Conservation (phyloP, 257 asterid species). For the Voacanga thouarsii region DNA sequence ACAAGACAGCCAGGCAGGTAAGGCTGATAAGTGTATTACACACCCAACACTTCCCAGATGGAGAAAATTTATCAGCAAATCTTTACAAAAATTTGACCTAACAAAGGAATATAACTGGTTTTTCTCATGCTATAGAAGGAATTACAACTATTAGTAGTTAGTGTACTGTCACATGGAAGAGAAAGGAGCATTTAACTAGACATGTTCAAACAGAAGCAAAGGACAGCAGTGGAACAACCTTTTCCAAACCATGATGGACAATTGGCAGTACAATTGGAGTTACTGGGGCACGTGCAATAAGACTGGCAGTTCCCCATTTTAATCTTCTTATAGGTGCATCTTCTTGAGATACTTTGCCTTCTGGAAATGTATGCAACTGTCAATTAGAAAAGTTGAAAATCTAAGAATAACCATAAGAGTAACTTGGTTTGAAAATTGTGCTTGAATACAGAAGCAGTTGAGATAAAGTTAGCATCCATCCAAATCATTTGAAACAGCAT, state of each 20-base stretch:
- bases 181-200: neutral
- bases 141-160: neutral
- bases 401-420: neutral
- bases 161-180: neutral
- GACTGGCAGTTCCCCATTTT: constrained; percentile 99
- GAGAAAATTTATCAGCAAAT: neutral
- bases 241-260: constrained; percentile 82
- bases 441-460: neutral
- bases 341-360: constrained; percentile 97
- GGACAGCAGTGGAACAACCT: constrained; percentile 41
- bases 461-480: neutral
- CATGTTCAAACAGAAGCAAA: neutral
- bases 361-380: constrained; percentile 98
- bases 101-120: neutral
- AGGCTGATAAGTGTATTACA: neutral
- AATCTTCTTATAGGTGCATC: constrained; percentile 78
- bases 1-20: neutral
- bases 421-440: neutral
- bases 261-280: constrained; percentile 94
- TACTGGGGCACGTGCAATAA: constrained; percentile 86
- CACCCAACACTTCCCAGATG: neutral
- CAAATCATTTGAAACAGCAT: neutral
- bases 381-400: constrained; percentile 26
- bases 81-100: neutral
- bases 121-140: neutral